These are phyloP conservation scores for Marasmius sp. DNA, from an alignment of 1,284 basidiomycete species.

Conservation along the genomic window DNA sequence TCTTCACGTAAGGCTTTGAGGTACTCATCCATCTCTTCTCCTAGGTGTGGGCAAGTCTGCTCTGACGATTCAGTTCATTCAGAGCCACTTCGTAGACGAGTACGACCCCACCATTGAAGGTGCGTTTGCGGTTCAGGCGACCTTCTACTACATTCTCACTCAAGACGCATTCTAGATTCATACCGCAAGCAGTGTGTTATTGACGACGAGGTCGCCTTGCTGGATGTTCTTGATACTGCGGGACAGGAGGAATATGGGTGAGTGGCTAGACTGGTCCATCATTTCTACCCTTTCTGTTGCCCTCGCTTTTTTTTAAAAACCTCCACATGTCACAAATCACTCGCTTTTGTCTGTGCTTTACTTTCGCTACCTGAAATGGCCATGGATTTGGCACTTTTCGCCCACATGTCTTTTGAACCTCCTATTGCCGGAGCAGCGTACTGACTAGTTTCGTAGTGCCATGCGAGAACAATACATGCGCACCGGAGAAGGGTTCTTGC, in stretches of 20 bases:
- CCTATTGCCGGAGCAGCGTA: conserved; percentile 1
- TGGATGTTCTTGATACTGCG: conserved; percentile 98
- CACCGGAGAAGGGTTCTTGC: conserved; percentile 96
- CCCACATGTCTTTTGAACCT: background rate
- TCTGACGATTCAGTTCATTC: conserved; percentile 97
- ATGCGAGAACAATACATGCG: conserved; percentile 99
- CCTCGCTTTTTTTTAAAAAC: conserved; percentile 7
- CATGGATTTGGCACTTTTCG: background rate
- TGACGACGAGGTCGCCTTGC: conserved; percentile 95
- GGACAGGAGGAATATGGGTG: conserved; percentile 99
- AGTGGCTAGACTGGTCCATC: conserved; percentile 31
- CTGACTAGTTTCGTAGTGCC: conserved; percentile 52
- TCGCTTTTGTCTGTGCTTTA: background rate
- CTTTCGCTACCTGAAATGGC: background rate
- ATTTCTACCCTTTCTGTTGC: conserved; percentile 6
- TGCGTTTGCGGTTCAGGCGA: conserved; percentile 24
- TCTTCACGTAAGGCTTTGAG: background rate
- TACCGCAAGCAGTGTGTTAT: conserved; percentile 97
- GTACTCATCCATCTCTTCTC: background rate
- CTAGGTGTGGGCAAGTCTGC: conserved; percentile 95
- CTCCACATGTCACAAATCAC: background rate
- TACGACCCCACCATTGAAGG: conserved; percentile 98
- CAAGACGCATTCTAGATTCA: conserved; percentile 60
- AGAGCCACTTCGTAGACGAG: conserved; percentile 96
- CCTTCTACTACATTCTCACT: background rate